Evolutionary conservation across 2,329 filamentous ascomycete genomes (phyloP), one percentile per base, ranked within the genome.

Genomic region (Tetracladium maxilliforme): DNA sequence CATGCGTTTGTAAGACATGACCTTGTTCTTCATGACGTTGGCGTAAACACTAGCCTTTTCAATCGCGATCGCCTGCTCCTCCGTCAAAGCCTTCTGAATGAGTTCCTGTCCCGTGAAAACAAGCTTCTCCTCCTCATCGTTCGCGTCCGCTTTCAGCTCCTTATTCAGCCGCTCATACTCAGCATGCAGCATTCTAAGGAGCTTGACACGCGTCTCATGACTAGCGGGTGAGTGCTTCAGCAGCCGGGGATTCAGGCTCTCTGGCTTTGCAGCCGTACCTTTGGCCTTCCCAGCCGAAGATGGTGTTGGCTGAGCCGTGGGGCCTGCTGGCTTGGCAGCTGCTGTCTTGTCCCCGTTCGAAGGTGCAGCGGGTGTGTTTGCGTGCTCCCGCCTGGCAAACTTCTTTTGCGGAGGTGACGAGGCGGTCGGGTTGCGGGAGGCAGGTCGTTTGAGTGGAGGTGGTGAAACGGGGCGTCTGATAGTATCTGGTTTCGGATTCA

Each of bases 1-100:
- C 78, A 92, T 86, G 33, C 76, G 77, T 42, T 77, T 82, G 43
- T 84, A 72, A 21, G 62, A 61, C 38, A 78, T 64, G 30, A 95
- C 76, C 17, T 72, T 72, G 35, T 83, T 79, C 43, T 86, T 92
- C 46, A 95, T 70, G 14, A 84, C 58, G 39, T 92, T 93, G 6
- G 65, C 58, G 42, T 98, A 98, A 15, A 95, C 70, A 1, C 64
- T 51, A 2, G 64, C 53, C 31, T 75, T 75, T 10, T 74, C 70
- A 9, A 58, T 59, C 2, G 84, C 84, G 6, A 70, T 56, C 18
- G 67, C 67, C 44, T 92, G 73, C 51, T 98, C 92, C 31, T 86
- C 71, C 36, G 87, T 77, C 2, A 87, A 54, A 1, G 71, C 69
- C 32, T 70, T 57, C 35, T 64, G 67, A 32, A 84, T 76, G 13